Conservation (phyloP, 768 basidiomycete species). For the Piloderma croceum region DNA sequence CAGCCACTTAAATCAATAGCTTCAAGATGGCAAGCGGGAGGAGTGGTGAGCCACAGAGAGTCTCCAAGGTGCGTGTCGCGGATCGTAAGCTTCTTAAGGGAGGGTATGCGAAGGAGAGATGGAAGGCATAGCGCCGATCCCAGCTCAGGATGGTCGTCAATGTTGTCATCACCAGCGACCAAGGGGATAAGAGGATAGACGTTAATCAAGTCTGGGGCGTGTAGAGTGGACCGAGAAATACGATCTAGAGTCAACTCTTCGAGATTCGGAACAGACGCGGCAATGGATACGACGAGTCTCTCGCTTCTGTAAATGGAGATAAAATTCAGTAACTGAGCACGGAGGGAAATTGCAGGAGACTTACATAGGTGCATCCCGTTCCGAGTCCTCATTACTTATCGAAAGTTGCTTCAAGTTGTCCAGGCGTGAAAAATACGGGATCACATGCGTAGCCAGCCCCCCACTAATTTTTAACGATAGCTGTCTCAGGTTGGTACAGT, state of each 20-base stretch:
- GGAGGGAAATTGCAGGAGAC: slow-evolving; percentile 11
- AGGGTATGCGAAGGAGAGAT: slow-evolving; percentile 57
- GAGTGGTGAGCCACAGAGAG: slow-evolving; percentile 47
- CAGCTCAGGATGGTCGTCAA: slow-evolving; percentile 49
- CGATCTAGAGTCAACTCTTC: slow-evolving; percentile 53
- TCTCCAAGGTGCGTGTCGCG: slow-evolving; percentile 70
- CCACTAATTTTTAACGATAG: slow-evolving; percentile 46
- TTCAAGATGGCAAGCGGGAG: slow-evolving; percentile 46
- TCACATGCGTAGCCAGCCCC: slow-evolving; percentile 43
- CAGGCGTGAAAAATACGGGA: slow-evolving; percentile 43
- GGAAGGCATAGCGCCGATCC: slow-evolving; percentile 59
- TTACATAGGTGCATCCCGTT: slow-evolving; percentile 33
- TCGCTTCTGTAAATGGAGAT: slow-evolving; percentile 45
- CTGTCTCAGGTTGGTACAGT: slow-evolving; percentile 42
- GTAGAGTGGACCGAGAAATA: slow-evolving; percentile 61
- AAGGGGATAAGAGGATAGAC: slow-evolving; percentile 54
- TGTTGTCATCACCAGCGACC: slow-evolving; percentile 54
- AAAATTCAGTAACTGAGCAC: neutral
- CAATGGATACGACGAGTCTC: slow-evolving; percentile 63
- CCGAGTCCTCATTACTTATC: slow-evolving; percentile 39
- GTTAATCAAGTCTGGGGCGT: slow-evolving; percentile 54
- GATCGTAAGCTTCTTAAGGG: slow-evolving; percentile 56
- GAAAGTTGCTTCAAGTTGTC: slow-evolving; percentile 38
- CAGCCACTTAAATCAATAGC: slow-evolving; percentile 52
- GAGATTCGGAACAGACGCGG: slow-evolving; percentile 51